Percentiles rank a stretch among this genome's conserved stretches.
phyloP scores from a whole-genome alignment of 345 rosid species.

The Noccaea caerulescens region DNA sequence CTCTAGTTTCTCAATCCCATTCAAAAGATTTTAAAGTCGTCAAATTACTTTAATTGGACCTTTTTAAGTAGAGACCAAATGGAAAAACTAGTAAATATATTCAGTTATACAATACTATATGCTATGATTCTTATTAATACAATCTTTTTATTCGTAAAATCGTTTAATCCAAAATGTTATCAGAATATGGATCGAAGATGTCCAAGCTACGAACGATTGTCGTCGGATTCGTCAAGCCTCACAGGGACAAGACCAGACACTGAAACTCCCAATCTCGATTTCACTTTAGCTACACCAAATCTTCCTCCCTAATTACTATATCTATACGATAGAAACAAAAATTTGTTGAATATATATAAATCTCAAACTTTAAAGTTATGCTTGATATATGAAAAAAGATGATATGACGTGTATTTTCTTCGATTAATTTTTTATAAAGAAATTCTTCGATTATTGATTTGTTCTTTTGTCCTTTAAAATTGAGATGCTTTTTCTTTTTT shows the following conservation, averaged over 20 bases:
- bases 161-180: background rate
- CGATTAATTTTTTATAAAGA: background rate
- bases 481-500: constrained; percentile 11
- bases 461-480: constrained; percentile 17
- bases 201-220: constrained; percentile 38
- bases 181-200: constrained; percentile 36
- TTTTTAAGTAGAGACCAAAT: background rate
- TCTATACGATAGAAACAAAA: background rate
- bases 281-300: constrained; percentile 44
- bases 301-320: constrained; percentile 19
- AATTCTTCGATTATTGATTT: background rate
- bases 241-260: constrained; percentile 37
- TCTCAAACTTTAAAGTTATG: constrained; percentile 17
- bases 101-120: background rate
- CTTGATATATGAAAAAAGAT: background rate
- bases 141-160: background rate
- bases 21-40: background rate
- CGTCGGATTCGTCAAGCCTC: constrained; percentile 44
- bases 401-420: constrained; percentile 1
- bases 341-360: constrained; percentile 12
- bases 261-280: constrained; percentile 44
- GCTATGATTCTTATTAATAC: constrained; percentile 1
- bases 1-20: constrained; percentile 6
- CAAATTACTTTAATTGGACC: background rate
- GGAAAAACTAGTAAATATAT: background rate